Base-by-base conservation (phyloP, 2,329 filamentous ascomycete species). In the Lachnellula occidentalis region DNA sequence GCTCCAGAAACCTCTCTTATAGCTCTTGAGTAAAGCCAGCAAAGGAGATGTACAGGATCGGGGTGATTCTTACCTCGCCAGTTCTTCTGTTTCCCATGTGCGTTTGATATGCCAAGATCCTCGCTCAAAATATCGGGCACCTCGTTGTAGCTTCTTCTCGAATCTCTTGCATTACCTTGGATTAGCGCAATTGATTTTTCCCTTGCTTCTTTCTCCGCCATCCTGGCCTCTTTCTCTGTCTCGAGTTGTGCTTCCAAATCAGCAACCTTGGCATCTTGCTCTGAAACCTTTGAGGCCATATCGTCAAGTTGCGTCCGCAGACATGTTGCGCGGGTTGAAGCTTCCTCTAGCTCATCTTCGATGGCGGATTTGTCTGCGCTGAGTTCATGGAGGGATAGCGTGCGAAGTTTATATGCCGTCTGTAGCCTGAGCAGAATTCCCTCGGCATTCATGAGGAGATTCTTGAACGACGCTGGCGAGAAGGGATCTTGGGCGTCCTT, bases 301-400 rank as follows among this genome's bases (percentile, higher is more conserved):
- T 77, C 77, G 59, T 85, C 79, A 1, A 87, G 73, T 66, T 86
- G 82, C 61, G 76, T 73, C 66, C 80, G 81, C 41, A 86, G 73
- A 61, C 81, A 76, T 19, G 73, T 70, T 6, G 76, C 73, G 3
- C 80, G 74, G 5, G 75, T 77, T 51, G 78, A 74, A 17, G 77
- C 73, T 64, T 85, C 81, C 48, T 80, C 79, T 15, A 77, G 69
- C 66, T 84, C 80, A 27, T 85, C 82, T 14, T 63, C 63, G 60
- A 79, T 72, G 0, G 75, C 78, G 45, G 78, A 76, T n/a, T 74
- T 74, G 64, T 85, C 81, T 8, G 75, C 74, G 31, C 73, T 72
- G 9, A 81, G 60, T 42, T 84, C 80, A 11, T 71, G 71, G 1
- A 81, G 67, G n/a, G 76, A 72, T 0, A 72, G 58, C 5, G 78